These are phyloP conservation scores for Oidiodendron maius DNA, from an alignment of 495 filamentous ascomycete species.

Conservation along the genomic window DNA sequence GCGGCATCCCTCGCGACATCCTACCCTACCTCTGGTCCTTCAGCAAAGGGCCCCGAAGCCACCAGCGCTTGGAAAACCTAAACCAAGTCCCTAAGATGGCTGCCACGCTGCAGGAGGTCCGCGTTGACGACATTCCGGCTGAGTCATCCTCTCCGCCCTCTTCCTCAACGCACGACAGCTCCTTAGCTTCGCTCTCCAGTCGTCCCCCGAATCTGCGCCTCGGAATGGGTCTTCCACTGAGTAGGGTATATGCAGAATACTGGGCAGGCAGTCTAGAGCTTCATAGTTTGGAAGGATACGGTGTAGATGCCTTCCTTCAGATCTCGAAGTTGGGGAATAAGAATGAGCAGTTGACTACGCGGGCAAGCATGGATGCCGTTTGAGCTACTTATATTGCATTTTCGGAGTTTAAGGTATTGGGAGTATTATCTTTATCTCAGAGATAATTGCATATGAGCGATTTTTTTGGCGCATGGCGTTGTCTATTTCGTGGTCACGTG, in stretches of 20 bases:
- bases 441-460: too few relatives aligned
- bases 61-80: constrained; percentile 72
- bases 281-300: constrained; percentile 92
- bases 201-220: constrained; percentile 82
- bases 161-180: constrained; percentile 28
- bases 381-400: too few relatives aligned
- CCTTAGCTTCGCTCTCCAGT: constrained; percentile 69
- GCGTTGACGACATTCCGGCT: neutral
- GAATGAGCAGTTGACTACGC: constrained; percentile 88
- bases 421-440: too few relatives aligned
- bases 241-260: constrained; percentile 94
- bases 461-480: too few relatives aligned
- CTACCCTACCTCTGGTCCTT: constrained; percentile 96
- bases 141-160: neutral
- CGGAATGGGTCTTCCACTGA: constrained; percentile 92
- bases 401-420: too few relatives aligned
- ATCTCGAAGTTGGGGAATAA: constrained; percentile 98
- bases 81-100: constrained; percentile 85
- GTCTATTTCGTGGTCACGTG: too few relatives aligned
- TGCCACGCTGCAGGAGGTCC: constrained; percentile 87
- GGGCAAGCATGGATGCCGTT: constrained; percentile 85
- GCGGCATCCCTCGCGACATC: constrained; percentile 78
- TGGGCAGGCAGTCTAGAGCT: constrained; percentile 93
- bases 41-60: constrained; percentile 76
- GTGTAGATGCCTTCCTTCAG: constrained; percentile 95